Base-by-base conservation (phyloP, 2,329 filamentous ascomycete species). In the Ophiostoma montium region DNA sequence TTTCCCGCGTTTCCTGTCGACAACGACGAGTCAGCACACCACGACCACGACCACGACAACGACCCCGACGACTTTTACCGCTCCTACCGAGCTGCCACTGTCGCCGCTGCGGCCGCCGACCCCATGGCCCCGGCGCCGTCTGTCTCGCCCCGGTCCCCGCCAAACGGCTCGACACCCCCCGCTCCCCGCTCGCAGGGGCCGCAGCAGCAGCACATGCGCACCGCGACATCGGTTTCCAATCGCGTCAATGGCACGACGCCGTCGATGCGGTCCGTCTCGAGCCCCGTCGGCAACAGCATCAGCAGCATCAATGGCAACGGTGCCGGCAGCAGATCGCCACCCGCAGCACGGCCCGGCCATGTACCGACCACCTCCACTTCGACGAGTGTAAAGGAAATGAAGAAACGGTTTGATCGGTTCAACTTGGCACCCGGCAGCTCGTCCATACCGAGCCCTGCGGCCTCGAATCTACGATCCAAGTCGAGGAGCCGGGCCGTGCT, bases 311-410 rank as follows among this genome's bases (percentile, higher is more conserved):
- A n/a, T 10, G 16, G 23, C 32, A 21, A 42, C 6, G n/a, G 18
- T 15, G 33, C n/a, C 9, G 39, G 45, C 19, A 38, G 48, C 23
- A 27, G 39, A 12, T 44, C 51, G 55, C 15, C 35, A 12, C 23
- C 39, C 15, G 23, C 39, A 15, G 23, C 39, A 15, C 21, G 39
- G 8, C 39, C 30, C 13, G 39, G 21, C 8, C 30, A 42, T 10
- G 39, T 13, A 27, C 38, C 38, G 7, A 23, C 6, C 38, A 21
- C 19, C 38, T 13, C 38, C 10, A 55, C 62, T 36, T 55, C 58
- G 56, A 71, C 79, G n/a, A 89, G 82, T 52, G 84, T 92, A 57
- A 86, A 82, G 65, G 85, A 92, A 60, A 70, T 92, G 54, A 80
- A 85, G 58, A 86, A 82, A 63, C 80, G 76, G 49, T 92, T 90